Percentiles rank a stretch among this genome's conserved stretches.
phyloP scores from a whole-genome alignment of 1,284 basidiomycete genomes.

The Austropuccinia psidii region DNA sequence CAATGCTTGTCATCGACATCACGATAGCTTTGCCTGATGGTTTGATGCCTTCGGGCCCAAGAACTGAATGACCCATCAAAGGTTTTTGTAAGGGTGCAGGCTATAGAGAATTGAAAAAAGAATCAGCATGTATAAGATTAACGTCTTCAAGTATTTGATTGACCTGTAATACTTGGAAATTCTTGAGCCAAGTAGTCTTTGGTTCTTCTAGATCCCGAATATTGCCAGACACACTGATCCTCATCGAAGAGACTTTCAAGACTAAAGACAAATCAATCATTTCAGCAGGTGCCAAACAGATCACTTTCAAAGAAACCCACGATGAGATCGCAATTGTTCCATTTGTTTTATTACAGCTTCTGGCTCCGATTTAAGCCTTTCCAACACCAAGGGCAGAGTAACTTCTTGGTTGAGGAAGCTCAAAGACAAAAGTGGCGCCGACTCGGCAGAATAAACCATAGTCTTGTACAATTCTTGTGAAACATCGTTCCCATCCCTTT shows the following conservation, averaged over 20 bases:
- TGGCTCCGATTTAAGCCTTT: conserved; percentile 66
- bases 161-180: conserved; percentile 62
- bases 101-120: conserved; percentile 47
- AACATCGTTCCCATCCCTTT: conserved; percentile 78
- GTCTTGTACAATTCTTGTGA: conserved; percentile 65
- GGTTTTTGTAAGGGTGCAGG: conserved; percentile 60
- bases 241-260: conserved; percentile 66
- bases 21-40: conserved; percentile 68
- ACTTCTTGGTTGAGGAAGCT: conserved; percentile 68
- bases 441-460: conserved; percentile 57
- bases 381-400: conserved; percentile 67
- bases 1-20: conserved; percentile 83
- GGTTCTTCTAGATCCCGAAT: conserved; percentile 66
- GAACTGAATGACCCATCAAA: conserved; percentile 60
- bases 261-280: conserved; percentile 52
- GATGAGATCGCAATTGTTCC: conserved; percentile 60
- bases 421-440: conserved; percentile 65
- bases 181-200: conserved; percentile 62
- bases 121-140: not conserved
- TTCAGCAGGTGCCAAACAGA: not conserved
- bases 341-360: conserved; percentile 64
- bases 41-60: conserved; percentile 68
- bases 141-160: conserved; percentile 44
- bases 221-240: conserved; percentile 82
- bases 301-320: conserved; percentile 52